Evolutionary conservation across 805 yeast species (phyloP).

Genomic region (Candida parachauliodes): DNA sequence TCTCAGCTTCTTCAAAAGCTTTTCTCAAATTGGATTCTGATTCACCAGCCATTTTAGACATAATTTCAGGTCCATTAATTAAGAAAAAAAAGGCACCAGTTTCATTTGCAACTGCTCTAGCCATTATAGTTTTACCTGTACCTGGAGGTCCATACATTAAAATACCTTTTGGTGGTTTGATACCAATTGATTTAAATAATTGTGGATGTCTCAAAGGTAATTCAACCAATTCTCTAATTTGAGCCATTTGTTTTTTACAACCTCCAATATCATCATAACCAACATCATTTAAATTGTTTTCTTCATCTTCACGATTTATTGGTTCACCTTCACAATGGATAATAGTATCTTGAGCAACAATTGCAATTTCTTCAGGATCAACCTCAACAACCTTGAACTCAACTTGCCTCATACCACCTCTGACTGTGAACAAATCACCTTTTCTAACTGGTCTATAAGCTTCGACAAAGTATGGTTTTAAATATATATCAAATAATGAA

Average conservation of each 20-base stretch:
- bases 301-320: conserved; percentile 96
- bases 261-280: conserved; percentile 99
- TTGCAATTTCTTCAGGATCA: conserved; percentile 95
- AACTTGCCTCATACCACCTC: conserved; percentile 99
- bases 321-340: conserved; percentile 99
- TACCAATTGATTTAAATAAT: conserved; percentile 95
- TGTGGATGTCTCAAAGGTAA: conserved; percentile 98
- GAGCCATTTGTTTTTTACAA: conserved; percentile 99
- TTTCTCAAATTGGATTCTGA: conserved; percentile 94
- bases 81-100: conserved; percentile 98
- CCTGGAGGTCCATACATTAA: conserved; percentile 99
- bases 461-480: conserved; percentile 97
- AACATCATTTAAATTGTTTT: conserved; percentile 91
- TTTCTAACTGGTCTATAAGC: conserved; percentile 98
- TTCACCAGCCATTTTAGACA: conserved; percentile 99
- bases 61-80: conserved; percentile 98
- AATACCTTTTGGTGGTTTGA: conserved; percentile 98
- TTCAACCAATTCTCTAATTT: conserved; percentile 97
- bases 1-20: conserved; percentile 99
- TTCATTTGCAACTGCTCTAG: conserved; percentile 99
- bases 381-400: conserved; percentile 98
- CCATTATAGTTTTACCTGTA: conserved; percentile 99
- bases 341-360: conserved; percentile 96
- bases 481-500: conserved; percentile 88
- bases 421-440: conserved; percentile 92